Evolutionary conservation across 331 rosid species (phyloP), one percentile per base, ranked within the genome.

Genomic region (Phaseolus coccineus): DNA sequence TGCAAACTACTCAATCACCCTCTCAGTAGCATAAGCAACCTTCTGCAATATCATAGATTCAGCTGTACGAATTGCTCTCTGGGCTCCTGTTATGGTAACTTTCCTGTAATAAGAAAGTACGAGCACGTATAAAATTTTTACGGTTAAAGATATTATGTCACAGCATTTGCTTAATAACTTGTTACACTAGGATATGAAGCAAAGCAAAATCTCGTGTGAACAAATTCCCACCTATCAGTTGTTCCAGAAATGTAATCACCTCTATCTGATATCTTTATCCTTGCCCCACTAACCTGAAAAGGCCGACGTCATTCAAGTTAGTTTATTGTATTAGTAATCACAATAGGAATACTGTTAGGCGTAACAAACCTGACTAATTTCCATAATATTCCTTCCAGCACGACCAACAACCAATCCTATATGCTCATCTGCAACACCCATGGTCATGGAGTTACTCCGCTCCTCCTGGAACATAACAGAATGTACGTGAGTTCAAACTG

Each of bases 381-480:
- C 99, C 79, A 77, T 80, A 83, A 96, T 88, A 83, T 88, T 96
- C 87, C 98, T 93, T 86, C 99, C 99, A 66, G 96, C 97, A 64
- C 99, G 99, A 55, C 99, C 99, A 77, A 96, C 97, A 86, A 96
- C 99, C 87, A 96, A 83, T n/a, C 99, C 99, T 4, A 96, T 90
- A 82, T 93, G 98, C 33, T 52, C 92, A 78, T 96, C 99, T 13
- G 96, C 91, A 66, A 96, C 87, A 1, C 98, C 99, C 74, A 96
- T 96, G 51, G 93, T 96, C 87, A 93, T 19, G 0, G 98, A 93
- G 89, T 90, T 93, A 65, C 81, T 90, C 69, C 85, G 88, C 63
- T 96, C 99, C 89, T 96, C 99, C 99, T 96, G 90, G 65, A 83
- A 84, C 74, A 80, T 64, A 87, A 80, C 74, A 85, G 24, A 76